A percentile compares a stretch with the other conserved stretches of the same genome.
These are phyloP conservation scores for Ceratocystis albifundus DNA, from an alignment of 2,329 filamentous ascomycete genomes.

Conservation along the genomic window DNA sequence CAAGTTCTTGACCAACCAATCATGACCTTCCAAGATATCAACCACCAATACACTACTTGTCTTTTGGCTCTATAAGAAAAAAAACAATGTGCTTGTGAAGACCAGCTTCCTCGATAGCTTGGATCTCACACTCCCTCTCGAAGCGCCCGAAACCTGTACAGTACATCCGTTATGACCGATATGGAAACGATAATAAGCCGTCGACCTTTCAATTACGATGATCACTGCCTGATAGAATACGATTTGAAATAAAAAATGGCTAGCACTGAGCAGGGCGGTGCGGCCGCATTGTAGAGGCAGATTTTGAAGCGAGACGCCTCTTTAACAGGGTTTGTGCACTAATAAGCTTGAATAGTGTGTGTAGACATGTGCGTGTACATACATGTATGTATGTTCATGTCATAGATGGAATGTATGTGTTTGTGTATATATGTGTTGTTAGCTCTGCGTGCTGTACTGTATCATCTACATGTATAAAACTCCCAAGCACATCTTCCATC, in stretches of 20 bases:
- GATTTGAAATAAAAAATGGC: background rate
- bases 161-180: background rate
- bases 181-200: background rate
- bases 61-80: no score
- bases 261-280: slow-evolving; percentile 1
- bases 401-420: no score
- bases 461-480: background rate
- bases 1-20: background rate
- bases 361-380: background rate
- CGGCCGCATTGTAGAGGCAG: slow-evolving; percentile 3
- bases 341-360: background rate
- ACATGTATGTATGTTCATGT: background rate
- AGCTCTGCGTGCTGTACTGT: background rate
- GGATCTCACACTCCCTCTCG: background rate
- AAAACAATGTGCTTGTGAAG: no score
- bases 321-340: background rate
- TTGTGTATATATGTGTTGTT: background rate
- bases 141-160: background rate
- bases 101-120: background rate
- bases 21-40: background rate
- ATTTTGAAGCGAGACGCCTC: background rate
- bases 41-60: background rate
- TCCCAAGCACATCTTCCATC: background rate
- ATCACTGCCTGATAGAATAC: background rate
- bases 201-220: background rate